phyloP scores from a whole-genome alignment of 371 early-diverging fungal genomes.

The Racocetra persica region DNA sequence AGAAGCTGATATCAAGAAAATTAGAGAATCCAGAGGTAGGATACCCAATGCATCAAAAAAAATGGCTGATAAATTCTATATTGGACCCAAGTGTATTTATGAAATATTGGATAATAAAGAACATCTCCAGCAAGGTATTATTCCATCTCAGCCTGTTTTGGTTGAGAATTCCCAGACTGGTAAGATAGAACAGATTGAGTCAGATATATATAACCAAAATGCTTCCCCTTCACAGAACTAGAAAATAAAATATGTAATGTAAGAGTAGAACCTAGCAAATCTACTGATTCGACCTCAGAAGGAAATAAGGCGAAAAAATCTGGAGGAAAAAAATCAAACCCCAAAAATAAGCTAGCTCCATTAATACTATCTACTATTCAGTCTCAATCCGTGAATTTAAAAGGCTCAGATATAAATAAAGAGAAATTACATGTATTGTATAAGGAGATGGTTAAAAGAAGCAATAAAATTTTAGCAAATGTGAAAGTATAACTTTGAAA shows the following conservation, averaged over 20 bases:
- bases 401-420: no score
- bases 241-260: background rate
- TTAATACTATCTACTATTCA: background rate
- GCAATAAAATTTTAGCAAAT: background rate
- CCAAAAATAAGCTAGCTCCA: background rate
- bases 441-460: background rate
- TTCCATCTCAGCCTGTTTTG: background rate
- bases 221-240: background rate
- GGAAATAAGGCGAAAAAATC: background rate
- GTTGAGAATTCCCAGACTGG: background rate
- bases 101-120: conserved; percentile 20
- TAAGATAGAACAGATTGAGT: background rate
- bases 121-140: background rate
- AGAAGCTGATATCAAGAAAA: background rate
- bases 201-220: background rate
- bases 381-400: background rate
- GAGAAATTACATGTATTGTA: background rate
- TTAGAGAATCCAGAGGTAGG: background rate
- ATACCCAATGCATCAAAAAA: background rate
- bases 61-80: conserved; percentile 23
- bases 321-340: background rate
- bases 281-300: background rate
- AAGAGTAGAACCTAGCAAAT: background rate
- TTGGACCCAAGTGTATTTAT: conserved; percentile 1
- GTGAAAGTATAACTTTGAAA: background rate